Base-by-base conservation (phyloP, 164 flowering plant species). In the Berberis thunbergii region DNA sequence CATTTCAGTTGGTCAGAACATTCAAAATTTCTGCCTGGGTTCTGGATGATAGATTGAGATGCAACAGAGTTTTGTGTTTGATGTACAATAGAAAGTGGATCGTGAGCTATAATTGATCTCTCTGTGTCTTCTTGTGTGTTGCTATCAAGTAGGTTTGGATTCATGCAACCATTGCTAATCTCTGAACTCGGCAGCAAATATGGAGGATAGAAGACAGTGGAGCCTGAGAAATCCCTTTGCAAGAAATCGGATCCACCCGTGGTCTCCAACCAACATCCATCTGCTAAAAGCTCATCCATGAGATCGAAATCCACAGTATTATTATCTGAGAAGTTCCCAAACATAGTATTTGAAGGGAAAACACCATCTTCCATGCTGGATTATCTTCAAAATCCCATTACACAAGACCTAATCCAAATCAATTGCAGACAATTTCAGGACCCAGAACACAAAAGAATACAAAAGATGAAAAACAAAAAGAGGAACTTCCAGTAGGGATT, bases 181-280 rank as follows among this genome's bases (percentile, higher is more conserved):
- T 78, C 88, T 4, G 73, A 59, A 70, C 76, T 44, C 50, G 81
- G 76, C 71, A 77, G 71, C 44, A 45, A 10, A 66, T 65, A 73
- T 3, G 84, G 72, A 67, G 82, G 41, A 26, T 73, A 73, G 59
- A 75, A 62, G 61, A 80, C 61, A 72, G 68, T 10, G 0, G 84
- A 76, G 55, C 43, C 73, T 6, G 86, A 71, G n/a, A 78, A 75
- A 68, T 70, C 71, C 4, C 65, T 80, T n/a, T 72, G 74, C 41
- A 77, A 75, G 70, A 83, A 79, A 39, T 83, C 83, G 45, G 89
- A 81, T 66, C 80, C 87, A 64, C 78, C 76, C 3, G 74, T 61
- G 2, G 87, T 71, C 68, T 84, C 94, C 60, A 87, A 73, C 98
- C 92, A 89, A 76, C 87, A 87, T 3, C 97, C 97, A 11, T 76